These are phyloP conservation scores for Takashimella koratensis DNA, from an alignment of 1,284 basidiomycete genomes.

Conservation along the genomic window DNA sequence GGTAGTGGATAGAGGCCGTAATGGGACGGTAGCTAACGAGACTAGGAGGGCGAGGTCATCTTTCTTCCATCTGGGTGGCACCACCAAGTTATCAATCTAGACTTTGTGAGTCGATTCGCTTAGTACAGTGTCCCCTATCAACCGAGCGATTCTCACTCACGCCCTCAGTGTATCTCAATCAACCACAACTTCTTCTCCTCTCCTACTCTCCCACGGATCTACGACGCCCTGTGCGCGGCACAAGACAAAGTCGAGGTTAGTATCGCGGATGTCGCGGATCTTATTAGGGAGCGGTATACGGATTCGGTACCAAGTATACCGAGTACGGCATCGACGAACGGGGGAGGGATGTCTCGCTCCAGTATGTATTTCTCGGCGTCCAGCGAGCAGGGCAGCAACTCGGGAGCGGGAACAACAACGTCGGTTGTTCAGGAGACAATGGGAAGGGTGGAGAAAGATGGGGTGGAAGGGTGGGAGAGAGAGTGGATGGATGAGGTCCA, in stretches of 20 bases:
- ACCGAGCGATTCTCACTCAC: neutral
- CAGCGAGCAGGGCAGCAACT: neutral
- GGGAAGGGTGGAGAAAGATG: constrained; percentile 11
- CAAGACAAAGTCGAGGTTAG: constrained; percentile 48
- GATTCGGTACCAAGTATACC: neutral
- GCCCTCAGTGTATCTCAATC: constrained; percentile 49
- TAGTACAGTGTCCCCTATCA: too few species aligned
- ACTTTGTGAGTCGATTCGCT: constrained; percentile 31
- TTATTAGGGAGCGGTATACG: constrained; percentile 37
- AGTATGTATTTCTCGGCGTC: neutral
- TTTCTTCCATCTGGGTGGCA: constrained; percentile 53
- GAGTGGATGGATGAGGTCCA: constrained; percentile 53
- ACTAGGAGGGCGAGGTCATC: constrained; percentile 49
- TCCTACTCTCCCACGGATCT: constrained; percentile 51
- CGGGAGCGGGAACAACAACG: neutral
- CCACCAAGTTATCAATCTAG: constrained; percentile 48
- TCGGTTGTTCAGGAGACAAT: neutral
- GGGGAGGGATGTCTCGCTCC: neutral
- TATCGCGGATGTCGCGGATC: constrained; percentile 51
- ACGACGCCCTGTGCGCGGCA: constrained; percentile 46
- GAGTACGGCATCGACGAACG: neutral
- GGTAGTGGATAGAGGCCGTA: too few species aligned
- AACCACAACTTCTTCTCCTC: constrained; percentile 57
- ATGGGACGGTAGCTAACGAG: too few species aligned
- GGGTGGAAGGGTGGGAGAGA: constrained; percentile 38